Conservation (phyloP, 345 rosid genomes). For the Gossypium stocksii region DNA sequence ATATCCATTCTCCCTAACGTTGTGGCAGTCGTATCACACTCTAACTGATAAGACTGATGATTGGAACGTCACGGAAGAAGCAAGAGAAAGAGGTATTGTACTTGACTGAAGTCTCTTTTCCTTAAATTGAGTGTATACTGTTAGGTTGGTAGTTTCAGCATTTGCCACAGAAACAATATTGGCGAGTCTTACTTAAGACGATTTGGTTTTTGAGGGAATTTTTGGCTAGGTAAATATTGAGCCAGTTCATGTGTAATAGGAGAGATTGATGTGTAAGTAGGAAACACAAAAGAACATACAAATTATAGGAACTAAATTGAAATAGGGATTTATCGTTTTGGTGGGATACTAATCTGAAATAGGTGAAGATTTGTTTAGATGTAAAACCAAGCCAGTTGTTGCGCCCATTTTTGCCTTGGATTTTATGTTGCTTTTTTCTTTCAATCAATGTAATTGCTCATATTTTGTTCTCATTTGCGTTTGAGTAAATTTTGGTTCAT, state of each 20-base stretch:
- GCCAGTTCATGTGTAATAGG: constrained; percentile 10
- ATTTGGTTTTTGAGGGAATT: background rate
- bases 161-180: background rate
- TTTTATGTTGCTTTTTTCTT: background rate
- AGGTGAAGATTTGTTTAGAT: constrained; percentile 1
- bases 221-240: background rate
- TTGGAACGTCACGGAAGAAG: constrained; percentile 41
- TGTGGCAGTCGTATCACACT: constrained; percentile 50
- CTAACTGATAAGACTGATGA: constrained; percentile 32
- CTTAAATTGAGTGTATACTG: background rate
- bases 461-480: background rate
- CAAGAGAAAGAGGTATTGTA: constrained; percentile 55
- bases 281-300: constrained; percentile 11
- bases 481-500: too few relatives aligned
- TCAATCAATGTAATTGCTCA: constrained; percentile 17
- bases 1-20: constrained; percentile 63
- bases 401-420: background rate
- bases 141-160: constrained; percentile 18
- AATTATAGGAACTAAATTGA: constrained; percentile 14
- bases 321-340: constrained; percentile 13
- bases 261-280: constrained; percentile 14
- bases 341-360: background rate
- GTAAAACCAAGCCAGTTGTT: constrained; percentile 1
- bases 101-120: constrained; percentile 24
- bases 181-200: too few relatives aligned